These are phyloP conservation scores for Penicillium aurantiogriseum DNA, from an alignment of 2,329 filamentous ascomycete species.

Conservation along the genomic window DNA sequence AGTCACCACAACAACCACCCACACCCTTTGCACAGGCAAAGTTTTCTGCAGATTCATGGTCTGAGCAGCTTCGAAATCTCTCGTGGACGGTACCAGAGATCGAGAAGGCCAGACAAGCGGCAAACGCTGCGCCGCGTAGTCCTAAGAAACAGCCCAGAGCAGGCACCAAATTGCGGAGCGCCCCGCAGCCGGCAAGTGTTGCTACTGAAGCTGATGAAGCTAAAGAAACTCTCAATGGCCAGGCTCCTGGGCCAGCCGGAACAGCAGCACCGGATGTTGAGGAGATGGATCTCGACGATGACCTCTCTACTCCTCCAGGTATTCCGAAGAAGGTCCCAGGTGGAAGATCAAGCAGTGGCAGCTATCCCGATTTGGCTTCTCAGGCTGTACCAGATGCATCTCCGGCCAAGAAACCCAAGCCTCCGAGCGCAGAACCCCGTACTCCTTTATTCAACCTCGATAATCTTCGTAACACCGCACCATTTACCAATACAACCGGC, in stretches of 20 bases:
- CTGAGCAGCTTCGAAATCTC: constrained; percentile 36
- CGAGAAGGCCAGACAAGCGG: constrained; percentile 27
- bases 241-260: constrained; percentile 18
- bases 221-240: constrained; percentile 29
- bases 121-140: constrained; percentile 30
- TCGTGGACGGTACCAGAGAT: constrained; percentile 34
- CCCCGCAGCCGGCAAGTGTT: constrained; percentile 37
- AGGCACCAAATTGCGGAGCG: constrained; percentile 27
- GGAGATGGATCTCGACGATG: constrained; percentile 50
- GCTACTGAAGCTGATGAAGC: constrained; percentile 43
- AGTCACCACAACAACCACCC: constrained; percentile 23
- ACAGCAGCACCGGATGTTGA: constrained; percentile 30
- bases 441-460: constrained; percentile 46
- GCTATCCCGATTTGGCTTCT: constrained; percentile 19
- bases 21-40: constrained; percentile 35
- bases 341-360: constrained; percentile 10
- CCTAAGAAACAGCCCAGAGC: constrained; percentile 36
- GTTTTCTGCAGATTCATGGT: constrained; percentile 43
- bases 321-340: constrained; percentile 5
- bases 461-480: constrained; percentile 51
- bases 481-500: constrained; percentile 48
- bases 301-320: constrained; percentile 22
- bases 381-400: constrained; percentile 12
- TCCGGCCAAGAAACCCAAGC: constrained; percentile 13
- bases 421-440: constrained; percentile 16